phyloP scores from a whole-genome alignment of 345 rosid genomes.

The Durio zibethinus region DNA sequence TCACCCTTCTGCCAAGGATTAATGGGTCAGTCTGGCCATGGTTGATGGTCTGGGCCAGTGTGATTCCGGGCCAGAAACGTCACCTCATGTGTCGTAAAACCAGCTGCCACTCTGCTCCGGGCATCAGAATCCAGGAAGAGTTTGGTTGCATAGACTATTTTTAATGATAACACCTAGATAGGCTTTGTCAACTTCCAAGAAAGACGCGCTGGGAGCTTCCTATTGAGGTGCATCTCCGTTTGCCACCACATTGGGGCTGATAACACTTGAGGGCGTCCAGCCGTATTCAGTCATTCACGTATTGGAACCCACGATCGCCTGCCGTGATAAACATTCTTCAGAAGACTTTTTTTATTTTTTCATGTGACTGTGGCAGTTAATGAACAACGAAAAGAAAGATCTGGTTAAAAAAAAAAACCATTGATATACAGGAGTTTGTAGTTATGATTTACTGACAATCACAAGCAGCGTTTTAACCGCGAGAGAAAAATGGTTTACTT shows the following conservation, averaged over 20 bases:
- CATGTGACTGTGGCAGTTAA: conserved; percentile 4
- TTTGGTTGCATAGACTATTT: neutral
- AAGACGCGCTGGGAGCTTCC: neutral
- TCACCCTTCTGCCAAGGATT: neutral
- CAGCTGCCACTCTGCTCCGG: neutral
- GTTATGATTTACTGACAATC: neutral
- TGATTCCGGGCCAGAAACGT: conserved; percentile 6
- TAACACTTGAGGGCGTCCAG: neutral
- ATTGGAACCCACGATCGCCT: neutral
- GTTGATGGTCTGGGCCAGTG: neutral
- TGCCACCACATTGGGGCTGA: neutral
- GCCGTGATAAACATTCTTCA: neutral
- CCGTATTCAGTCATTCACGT: neutral
- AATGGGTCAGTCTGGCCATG: neutral
- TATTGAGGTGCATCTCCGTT: neutral
- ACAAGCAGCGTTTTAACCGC: neutral
- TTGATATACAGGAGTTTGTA: too few species aligned
- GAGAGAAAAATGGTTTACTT: neutral
- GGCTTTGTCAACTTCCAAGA: neutral
- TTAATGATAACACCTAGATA: neutral
- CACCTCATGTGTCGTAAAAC: neutral
- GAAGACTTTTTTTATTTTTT: neutral
- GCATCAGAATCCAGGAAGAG: neutral
- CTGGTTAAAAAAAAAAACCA: neutral
- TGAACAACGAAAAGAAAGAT: neutral